Percentiles rank a stretch among this genome's conserved stretches.
phyloP scores from a whole-genome alignment of 2,329 filamentous ascomycete genomes.

The Pseudogymnoascus sp. region DNA sequence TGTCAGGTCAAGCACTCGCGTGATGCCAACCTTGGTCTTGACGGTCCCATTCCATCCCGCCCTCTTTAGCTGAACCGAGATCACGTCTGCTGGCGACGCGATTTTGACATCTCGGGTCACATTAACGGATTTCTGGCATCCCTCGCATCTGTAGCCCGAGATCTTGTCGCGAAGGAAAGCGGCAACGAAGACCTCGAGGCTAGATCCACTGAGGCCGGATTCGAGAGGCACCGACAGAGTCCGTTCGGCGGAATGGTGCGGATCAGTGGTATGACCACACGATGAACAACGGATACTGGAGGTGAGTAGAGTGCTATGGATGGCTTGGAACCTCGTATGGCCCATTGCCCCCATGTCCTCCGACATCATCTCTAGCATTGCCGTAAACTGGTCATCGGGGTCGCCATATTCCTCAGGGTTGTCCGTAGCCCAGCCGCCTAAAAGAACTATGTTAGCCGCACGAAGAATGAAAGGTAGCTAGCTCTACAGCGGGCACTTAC shows the following conservation, averaged over 20 bases:
- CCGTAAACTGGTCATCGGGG: slow-evolving; percentile 26
- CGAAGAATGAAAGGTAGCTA: not conserved
- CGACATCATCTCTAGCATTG: slow-evolving; percentile 22
- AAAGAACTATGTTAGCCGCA: not conserved
- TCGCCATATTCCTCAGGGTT: slow-evolving; percentile 24
- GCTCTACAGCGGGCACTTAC: slow-evolving; percentile 13
- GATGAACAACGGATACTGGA: slow-evolving; percentile 20
- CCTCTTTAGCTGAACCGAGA: slow-evolving; percentile 25
- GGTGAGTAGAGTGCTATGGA: slow-evolving; percentile 17
- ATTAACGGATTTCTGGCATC: slow-evolving; percentile 16
- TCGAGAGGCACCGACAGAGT: slow-evolving; percentile 23
- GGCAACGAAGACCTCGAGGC: slow-evolving; percentile 21
- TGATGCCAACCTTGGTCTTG: slow-evolving; percentile 19
- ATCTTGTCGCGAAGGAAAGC: slow-evolving; percentile 21
- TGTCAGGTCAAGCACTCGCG: slow-evolving; percentile 21
- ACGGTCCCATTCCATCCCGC: slow-evolving; percentile 19
- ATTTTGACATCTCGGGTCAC: slow-evolving; percentile 18
- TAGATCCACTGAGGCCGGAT: slow-evolving; percentile 17
- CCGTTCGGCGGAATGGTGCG: slow-evolving; percentile 20
- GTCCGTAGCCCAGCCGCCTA: slow-evolving; percentile 22
- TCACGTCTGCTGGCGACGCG: slow-evolving; percentile 21
- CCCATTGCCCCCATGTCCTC: slow-evolving; percentile 20
- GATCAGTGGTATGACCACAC: slow-evolving; percentile 22
- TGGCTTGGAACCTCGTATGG: slow-evolving; percentile 17
- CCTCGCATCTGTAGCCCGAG: slow-evolving; percentile 24